Base-by-base conservation (phyloP, 345 rosid genomes). In the Xanthoceras sorbifolium region DNA sequence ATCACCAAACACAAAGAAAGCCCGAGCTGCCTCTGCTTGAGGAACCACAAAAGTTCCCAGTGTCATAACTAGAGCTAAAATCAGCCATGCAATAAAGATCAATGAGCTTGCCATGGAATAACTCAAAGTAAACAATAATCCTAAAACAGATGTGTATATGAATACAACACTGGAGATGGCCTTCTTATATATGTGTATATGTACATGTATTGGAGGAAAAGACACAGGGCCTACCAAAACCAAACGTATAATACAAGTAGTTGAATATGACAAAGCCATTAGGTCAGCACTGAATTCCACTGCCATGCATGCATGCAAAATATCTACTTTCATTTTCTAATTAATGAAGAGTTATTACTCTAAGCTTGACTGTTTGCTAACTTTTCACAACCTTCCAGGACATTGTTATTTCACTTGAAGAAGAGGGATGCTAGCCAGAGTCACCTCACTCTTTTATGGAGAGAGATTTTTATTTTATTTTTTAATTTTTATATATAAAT, bases 1-100 rank as follows among this genome's bases (percentile, higher is more conserved):
- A 76, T 92, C 97, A 25, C 97, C 97, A 15, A 88, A 88, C 68
- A 88, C 92, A 60, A 88, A 76, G 76, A 88, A 88, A 50, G 92
- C 88, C 26, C 88, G 76, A 10, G 80, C 75, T 28, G 85, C 85
- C n/a, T 84, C 77, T 10, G 76, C 86, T 79, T 71, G 86, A n/a
- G 40, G 67, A 46, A 75, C n/a, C n/a, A n/a, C 77, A 74, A 81
- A 77, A 64, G 36, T 55, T 55, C 36, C 64, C 2, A 79, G 12
- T 48, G 22, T 67, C 28, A 78, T 25, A 22, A 71, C 11, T 12
- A 79, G 50, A 40, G 67, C 78, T 48, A 74, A 64, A 32, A 64
- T 28, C 34, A 42, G 25, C 71, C 73, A 60, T 34, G 31, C 67
- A 62, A 68, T 32, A 22, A 46, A 4, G 38, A 15, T 36, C 15